Conservation (phyloP, 148 eudicot species). For the Rhododendron ovatum region DNA sequence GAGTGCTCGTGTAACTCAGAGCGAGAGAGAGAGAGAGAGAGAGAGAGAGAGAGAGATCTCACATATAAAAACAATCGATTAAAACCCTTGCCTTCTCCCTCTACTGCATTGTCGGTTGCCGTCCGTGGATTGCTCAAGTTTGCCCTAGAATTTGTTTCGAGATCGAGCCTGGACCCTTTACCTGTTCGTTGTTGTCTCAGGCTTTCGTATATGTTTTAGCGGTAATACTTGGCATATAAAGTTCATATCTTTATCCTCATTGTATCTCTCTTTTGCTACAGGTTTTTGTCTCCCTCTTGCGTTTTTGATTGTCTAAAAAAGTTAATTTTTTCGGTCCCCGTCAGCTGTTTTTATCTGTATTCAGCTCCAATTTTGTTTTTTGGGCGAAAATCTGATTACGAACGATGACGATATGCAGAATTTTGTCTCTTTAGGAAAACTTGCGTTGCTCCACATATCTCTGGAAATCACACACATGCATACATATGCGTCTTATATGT, state of each 20-base stretch:
- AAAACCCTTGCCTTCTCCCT: neutral
- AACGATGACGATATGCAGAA: neutral
- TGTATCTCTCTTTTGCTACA: neutral
- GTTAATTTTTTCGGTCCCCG: neutral
- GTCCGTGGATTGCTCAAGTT: neutral
- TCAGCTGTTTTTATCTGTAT: neutral
- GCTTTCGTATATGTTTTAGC: neutral
- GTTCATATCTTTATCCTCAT: neutral
- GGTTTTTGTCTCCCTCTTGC: neutral
- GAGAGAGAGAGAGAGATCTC: neutral
- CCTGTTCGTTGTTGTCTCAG: neutral
- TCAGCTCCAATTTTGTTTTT: neutral
- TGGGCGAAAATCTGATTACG: neutral
- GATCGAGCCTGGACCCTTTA: neutral
- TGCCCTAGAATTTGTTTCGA: neutral
- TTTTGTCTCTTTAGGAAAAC: neutral
- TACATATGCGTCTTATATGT: neutral
- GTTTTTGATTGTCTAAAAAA: neutral
- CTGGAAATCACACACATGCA: neutral
- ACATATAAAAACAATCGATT: neutral
- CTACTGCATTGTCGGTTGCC: neutral
- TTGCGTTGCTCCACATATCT: neutral
- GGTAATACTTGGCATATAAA: neutral
- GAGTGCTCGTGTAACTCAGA: too few species aligned
- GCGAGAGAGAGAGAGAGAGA: too few species aligned